A percentile compares a stretch with the other conserved stretches of the same genome.
These are phyloP conservation scores for Marasmius tenuissimus DNA, from an alignment of 1,284 basidiomycete species.

Conservation along the genomic window DNA sequence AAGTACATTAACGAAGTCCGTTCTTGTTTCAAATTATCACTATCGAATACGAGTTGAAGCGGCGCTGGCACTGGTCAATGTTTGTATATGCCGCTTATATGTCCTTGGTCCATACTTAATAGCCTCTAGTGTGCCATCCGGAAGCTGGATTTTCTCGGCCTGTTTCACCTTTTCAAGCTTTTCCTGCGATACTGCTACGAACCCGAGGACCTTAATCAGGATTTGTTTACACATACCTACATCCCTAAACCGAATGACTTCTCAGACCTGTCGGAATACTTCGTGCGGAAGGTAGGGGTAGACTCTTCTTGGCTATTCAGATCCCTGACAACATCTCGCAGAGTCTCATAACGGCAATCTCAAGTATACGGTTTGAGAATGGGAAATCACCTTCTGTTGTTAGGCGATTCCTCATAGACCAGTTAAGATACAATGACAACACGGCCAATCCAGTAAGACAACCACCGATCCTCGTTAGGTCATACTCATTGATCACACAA, in stretches of 20 bases:
- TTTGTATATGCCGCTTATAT: slow-evolving; percentile 40
- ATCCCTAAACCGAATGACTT: slow-evolving; percentile 95
- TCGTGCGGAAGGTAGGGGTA: slow-evolving; percentile 81
- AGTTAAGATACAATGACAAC: slow-evolving; percentile 94
- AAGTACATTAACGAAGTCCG: slow-evolving; percentile 89
- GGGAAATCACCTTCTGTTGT: slow-evolving; percentile 87
- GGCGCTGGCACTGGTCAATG: slow-evolving; percentile 80
- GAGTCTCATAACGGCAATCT: slow-evolving; percentile 80
- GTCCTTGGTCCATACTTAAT: slow-evolving; percentile 5
- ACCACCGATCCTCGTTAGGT: not conserved
- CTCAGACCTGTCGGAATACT: slow-evolving; percentile 89
- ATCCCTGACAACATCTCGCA: slow-evolving; percentile 27
- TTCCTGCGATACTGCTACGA: slow-evolving; percentile 94
- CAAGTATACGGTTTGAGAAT: slow-evolving; percentile 82
- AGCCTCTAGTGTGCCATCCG: slow-evolving; percentile 75
- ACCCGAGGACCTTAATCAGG: slow-evolving; percentile 73
- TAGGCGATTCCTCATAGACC: slow-evolving; percentile 89
- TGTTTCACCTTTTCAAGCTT: slow-evolving; percentile 96
- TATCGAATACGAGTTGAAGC: slow-evolving; percentile 98
- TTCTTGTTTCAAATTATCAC: slow-evolving; percentile 95
- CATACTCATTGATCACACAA: not conserved
- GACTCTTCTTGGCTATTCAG: not conserved
- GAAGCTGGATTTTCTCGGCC: slow-evolving; percentile 81
- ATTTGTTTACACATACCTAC: slow-evolving; percentile 82
- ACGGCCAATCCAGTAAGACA: slow-evolving; percentile 80